Conservation (phyloP, 1,139 yeast species). For the Magnusiomyces paraingens region DNA sequence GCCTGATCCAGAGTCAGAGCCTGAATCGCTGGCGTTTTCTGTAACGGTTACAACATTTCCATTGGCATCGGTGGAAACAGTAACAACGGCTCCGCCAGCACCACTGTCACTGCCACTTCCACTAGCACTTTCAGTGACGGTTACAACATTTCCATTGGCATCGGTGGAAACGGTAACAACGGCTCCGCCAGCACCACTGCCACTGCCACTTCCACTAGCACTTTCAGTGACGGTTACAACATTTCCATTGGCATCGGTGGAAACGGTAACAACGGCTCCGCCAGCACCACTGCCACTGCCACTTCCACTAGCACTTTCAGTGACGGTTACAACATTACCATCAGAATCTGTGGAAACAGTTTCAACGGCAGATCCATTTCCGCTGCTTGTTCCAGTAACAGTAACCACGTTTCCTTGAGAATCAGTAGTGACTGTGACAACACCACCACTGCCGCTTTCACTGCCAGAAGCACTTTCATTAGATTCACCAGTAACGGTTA, state of each 20-base stretch:
- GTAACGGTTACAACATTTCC: conserved; percentile 42
- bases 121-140: conserved; percentile 33
- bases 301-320: background rate
- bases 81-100: conserved; percentile 7
- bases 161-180: background rate
- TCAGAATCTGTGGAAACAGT: background rate
- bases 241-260: background rate
- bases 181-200: background rate
- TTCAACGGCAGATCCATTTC: background rate
- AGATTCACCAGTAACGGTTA: conserved; percentile 4
- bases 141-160: conserved; percentile 33
- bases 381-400: conserved; percentile 6
- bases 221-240: conserved; percentile 13
- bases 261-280: background rate
- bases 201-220: conserved; percentile 6
- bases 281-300: conserved; percentile 1
- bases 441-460: background rate
- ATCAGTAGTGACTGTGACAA: background rate
- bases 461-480: conserved; percentile 4
- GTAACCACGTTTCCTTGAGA: background rate
- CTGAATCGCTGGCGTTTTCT: conserved; percentile 23
- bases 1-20: background rate
- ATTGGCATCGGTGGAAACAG: background rate
- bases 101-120: background rate
- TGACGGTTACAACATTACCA: background rate